Percentiles rank a stretch among this genome's conserved stretches.
Evolutionary conservation across 257 asterid genomes (phyloP).

Genomic region (Echium plantagineum): DNA sequence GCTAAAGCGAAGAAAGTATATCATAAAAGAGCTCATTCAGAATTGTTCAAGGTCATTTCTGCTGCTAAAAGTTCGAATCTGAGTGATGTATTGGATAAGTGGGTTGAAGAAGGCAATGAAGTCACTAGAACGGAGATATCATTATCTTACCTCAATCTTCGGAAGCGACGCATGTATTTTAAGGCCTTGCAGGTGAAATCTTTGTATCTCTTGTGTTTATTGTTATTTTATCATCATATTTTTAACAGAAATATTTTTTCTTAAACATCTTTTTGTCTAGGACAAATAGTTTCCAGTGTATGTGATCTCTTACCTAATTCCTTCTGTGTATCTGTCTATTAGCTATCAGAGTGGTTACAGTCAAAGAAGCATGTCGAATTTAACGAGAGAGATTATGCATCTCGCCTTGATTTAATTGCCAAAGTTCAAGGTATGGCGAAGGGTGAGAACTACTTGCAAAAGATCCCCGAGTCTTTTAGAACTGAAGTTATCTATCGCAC

Average conservation of each 20-base stretch:
- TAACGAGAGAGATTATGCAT: slow-evolving; percentile 32
- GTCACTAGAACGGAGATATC: slow-evolving; percentile 31
- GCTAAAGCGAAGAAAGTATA: slow-evolving; percentile 15
- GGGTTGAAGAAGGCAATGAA: slow-evolving; percentile 61
- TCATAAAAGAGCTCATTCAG: slow-evolving; percentile 14
- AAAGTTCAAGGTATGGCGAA: slow-evolving; percentile 42
- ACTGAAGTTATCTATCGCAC: slow-evolving; percentile 49
- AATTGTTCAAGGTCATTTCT: slow-evolving; percentile 39
- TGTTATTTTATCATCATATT: too few relatives aligned
- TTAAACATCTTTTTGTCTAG: not conserved
- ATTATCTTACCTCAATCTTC: slow-evolving; percentile 32
- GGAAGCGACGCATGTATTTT: slow-evolving; percentile 33
- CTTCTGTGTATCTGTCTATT: slow-evolving; percentile 20
- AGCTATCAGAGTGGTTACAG: slow-evolving; percentile 73
- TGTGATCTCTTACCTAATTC: not conserved
- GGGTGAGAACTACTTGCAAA: slow-evolving; percentile 45
- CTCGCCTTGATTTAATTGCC: slow-evolving; percentile 59
- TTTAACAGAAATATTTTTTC: too few relatives aligned
- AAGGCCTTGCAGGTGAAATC: slow-evolving; percentile 66
- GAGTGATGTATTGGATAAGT: slow-evolving; percentile 38
- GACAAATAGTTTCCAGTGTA: not conserved
- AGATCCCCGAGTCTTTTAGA: slow-evolving; percentile 51
- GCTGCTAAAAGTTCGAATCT: slow-evolving; percentile 27
- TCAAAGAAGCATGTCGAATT: slow-evolving; percentile 31
- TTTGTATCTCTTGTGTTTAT: not conserved